Base-by-base conservation (phyloP, 2,329 filamentous ascomycete genomes). In the Fusarium ambrosium region DNA sequence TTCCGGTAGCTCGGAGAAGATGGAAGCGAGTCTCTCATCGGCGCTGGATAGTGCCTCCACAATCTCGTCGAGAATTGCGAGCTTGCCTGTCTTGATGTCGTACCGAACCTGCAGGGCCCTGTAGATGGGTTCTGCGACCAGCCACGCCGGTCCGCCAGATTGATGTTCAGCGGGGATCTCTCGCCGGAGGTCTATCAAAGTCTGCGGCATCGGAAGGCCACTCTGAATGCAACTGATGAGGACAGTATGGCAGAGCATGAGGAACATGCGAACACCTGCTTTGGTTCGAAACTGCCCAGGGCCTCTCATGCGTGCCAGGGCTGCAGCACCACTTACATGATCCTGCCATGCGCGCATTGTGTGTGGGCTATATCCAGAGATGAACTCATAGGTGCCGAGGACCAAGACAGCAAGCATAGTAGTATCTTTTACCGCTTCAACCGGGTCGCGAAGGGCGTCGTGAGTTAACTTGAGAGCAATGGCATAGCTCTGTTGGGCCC, bases 361-460 rank as follows among this genome's bases (percentile, higher is more conserved):
- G 62, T 85, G 83, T 9, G 83, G 80, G 8, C 82, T 85, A 22
- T 81, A 83, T 18, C 87, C 87, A 13, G 87, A 86, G 69, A 90
- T 83, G 74, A 87, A 87, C 78, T 90, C 88, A 71, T 87, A 90
- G 6, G 88, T 86, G 51, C 87, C 86, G 7, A 90, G 82, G 55
- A 90, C 86, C 56, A 90, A 82, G 18, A 90, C 85, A 1, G 83
- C 85, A 36, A 87, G 85, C 84, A 90, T 86, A 0, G 89, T 90
- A 48, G 83, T 87, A 71, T 87, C 87, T 74, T 86, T 87, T 76
- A 84, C 77, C 11, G 82, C 84, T 65, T 86, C 83, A 16, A 70
- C 75, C 1, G 87, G 84, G 62, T 87, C 80, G 55, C 82, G 80
- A n/a, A 90, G 82, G 3, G 88, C 87, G 20, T 81, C 78, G 62